These are phyloP conservation scores for Symmetrospora coprosmae DNA, from an alignment of 768 basidiomycete genomes.

Conservation along the genomic window DNA sequence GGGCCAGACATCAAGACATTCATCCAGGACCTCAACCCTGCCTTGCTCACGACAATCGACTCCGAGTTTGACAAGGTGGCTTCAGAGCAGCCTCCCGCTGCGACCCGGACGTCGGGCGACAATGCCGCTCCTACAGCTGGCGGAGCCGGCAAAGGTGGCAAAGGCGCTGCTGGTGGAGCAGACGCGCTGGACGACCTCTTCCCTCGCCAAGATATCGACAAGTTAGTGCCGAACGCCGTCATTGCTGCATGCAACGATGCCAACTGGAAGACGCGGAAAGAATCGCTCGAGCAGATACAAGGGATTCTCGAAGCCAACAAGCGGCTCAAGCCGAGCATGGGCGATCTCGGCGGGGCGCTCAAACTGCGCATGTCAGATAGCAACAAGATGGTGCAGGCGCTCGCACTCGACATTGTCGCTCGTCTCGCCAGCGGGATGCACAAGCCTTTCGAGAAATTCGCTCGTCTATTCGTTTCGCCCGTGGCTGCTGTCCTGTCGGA, in stretches of 20 bases:
- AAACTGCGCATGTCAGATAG: constrained; percentile 79
- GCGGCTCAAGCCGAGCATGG: constrained; percentile 76
- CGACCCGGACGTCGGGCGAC: constrained; percentile 63
- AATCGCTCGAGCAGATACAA: constrained; percentile 72
- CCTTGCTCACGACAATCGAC: constrained; percentile 75
- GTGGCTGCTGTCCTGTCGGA: constrained; percentile 76
- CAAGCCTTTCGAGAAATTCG: constrained; percentile 81
- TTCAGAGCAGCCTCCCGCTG: constrained; percentile 58
- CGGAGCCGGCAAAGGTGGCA: constrained; percentile 33
- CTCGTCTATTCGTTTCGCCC: constrained; percentile 58
- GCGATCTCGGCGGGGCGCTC: constrained; percentile 75
- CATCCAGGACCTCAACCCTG: constrained; percentile 84
- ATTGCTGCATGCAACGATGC: constrained; percentile 75
- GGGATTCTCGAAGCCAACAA: constrained; percentile 78
- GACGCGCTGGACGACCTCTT: constrained; percentile 88
- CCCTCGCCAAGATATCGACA: constrained; percentile 84
- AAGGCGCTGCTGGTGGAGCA: constrained; percentile 33
- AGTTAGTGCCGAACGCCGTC: constrained; percentile 65
- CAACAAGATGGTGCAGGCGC: constrained; percentile 80
- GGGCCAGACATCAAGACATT: constrained; percentile 83
- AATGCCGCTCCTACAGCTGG: constrained; percentile 45
- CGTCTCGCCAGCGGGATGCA: constrained; percentile 90
- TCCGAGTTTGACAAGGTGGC: constrained; percentile 87
- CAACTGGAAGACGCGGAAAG: constrained; percentile 93
- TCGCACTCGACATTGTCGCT: constrained; percentile 77